A percentile compares a stretch with the other conserved stretches of the same genome.
These are phyloP conservation scores for Kazachstania psychrophila DNA, from an alignment of 805 yeast species.

Conservation along the genomic window DNA sequence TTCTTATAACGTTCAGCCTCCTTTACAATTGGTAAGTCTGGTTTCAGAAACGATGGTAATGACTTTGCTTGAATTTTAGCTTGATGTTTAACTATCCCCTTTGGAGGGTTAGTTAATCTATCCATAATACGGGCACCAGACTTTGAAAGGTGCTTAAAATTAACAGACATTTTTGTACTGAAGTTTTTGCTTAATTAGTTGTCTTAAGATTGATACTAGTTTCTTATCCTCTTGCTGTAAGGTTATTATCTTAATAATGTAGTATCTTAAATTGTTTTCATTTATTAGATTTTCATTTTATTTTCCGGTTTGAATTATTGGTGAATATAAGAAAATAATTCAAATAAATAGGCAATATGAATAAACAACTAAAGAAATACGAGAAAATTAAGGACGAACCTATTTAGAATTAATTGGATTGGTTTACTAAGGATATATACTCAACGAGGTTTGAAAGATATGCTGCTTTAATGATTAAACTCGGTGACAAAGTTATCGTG, in stretches of 20 bases:
- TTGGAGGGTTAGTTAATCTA: slow-evolving; percentile 26
- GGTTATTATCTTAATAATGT: too few relatives aligned
- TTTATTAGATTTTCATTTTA: neutral
- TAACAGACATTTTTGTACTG: slow-evolving; percentile 5
- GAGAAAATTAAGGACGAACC: too few relatives aligned
- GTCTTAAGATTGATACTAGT: too few relatives aligned
- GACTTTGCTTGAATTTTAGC: slow-evolving; percentile 26
- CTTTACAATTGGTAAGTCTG: slow-evolving; percentile 27
- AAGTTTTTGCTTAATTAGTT: neutral
- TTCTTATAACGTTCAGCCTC: slow-evolving; percentile 31
- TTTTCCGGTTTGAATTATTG: too few relatives aligned
- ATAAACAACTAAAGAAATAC: too few relatives aligned
- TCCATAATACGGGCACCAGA: slow-evolving; percentile 32
- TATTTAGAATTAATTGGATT: too few relatives aligned
- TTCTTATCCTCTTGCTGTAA: too few relatives aligned
- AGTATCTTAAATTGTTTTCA: neutral
- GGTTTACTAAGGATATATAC: too few relatives aligned
- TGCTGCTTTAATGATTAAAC: slow-evolving; percentile 4
- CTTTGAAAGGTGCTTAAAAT: slow-evolving; percentile 28
- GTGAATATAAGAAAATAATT: too few relatives aligned
- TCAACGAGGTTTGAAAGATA: neutral
- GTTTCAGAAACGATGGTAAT: slow-evolving; percentile 32
- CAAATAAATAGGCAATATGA: too few relatives aligned
- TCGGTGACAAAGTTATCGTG: slow-evolving; percentile 31
- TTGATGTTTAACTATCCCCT: slow-evolving; percentile 23